Percentiles rank a stretch among this genome's conserved stretches.
Conservation (phyloP, 2,329 filamentous ascomycete species). For the Tolypocladium pustulatum region DNA sequence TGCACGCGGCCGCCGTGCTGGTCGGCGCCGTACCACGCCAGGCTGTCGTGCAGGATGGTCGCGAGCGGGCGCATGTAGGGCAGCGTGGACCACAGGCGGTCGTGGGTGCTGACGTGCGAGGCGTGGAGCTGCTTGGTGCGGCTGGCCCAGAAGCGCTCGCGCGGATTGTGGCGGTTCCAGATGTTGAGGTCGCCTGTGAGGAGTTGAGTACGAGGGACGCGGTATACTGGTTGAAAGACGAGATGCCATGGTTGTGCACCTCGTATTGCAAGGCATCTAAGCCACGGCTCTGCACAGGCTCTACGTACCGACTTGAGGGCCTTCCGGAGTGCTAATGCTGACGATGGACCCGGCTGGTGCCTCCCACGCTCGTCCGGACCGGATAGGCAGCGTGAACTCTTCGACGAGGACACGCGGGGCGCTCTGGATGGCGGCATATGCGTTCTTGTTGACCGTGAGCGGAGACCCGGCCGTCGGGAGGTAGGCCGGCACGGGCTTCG, state of each 20-base stretch:
- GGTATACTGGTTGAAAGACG: not conserved
- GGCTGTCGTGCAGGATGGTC: conserved; percentile 60
- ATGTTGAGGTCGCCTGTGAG: conserved; percentile 63
- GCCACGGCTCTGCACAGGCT: too few species aligned
- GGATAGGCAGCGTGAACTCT: conserved; percentile 57
- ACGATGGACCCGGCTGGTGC: conserved; percentile 59
- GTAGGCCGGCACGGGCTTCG: conserved; percentile 38
- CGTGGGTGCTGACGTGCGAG: conserved; percentile 59
- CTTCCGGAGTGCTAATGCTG: conserved; percentile 63
- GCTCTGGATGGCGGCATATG: conserved; percentile 52
- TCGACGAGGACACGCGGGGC: conserved; percentile 30
- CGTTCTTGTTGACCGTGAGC: conserved; percentile 28
- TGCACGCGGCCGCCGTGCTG: conserved; percentile 59
- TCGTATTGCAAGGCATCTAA: not conserved
- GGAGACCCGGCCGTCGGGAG: conserved; percentile 31
- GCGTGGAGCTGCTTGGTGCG: conserved; percentile 71
- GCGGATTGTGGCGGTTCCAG: conserved; percentile 66
- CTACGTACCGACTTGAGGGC: conserved; percentile 57
- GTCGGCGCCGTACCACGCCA: conserved; percentile 50
- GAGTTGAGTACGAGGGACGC: not conserved
- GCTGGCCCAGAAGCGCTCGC: conserved; percentile 74
- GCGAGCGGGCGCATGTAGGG: conserved; percentile 67
- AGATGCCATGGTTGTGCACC: not conserved
- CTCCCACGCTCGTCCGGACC: conserved; percentile 63
- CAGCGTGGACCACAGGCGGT: conserved; percentile 68